Evolutionary conservation across 768 basidiomycete species (phyloP).

Genomic region (Agrocybe praecox): DNA sequence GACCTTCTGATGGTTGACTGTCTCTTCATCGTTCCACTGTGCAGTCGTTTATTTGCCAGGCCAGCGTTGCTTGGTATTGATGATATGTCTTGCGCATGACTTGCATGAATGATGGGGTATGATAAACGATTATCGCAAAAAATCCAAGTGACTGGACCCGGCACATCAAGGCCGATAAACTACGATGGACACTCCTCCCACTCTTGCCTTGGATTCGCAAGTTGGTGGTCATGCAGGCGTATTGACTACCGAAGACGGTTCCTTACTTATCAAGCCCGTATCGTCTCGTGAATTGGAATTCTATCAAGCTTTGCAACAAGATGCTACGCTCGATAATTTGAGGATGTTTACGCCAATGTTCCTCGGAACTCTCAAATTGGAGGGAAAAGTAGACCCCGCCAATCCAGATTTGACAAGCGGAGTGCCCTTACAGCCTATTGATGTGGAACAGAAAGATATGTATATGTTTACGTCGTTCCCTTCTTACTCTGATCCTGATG

Average conservation of each 20-base stretch:
- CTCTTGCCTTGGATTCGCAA: conserved; percentile 51
- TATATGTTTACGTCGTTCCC: conserved; percentile 11
- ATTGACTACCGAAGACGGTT: conserved; percentile 68
- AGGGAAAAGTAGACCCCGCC: conserved; percentile 56
- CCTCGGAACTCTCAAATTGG: conserved; percentile 73
- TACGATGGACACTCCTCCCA: not conserved
- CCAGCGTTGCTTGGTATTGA: too few relatives aligned
- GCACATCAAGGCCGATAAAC: too few relatives aligned
- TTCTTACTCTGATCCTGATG: conserved; percentile 10
- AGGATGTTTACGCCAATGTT: conserved; percentile 73
- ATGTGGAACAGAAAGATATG: conserved; percentile 49
- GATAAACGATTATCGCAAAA: too few relatives aligned
- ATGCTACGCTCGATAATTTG: conserved; percentile 43
- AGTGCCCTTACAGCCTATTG: conserved; percentile 22
- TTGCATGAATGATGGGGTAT: too few relatives aligned
- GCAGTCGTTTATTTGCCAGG: too few relatives aligned
- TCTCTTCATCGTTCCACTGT: too few relatives aligned
- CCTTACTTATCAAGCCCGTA: conserved; percentile 82
- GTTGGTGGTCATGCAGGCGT: conserved; percentile 85
- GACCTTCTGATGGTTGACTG: too few relatives aligned
- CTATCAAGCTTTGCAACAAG: conserved; percentile 58
- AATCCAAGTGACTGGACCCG: too few relatives aligned
- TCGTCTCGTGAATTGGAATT: conserved; percentile 67
- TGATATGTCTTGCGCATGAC: too few relatives aligned
- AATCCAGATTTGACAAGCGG: conserved; percentile 25